Base-by-base conservation (phyloP, 2,329 filamentous ascomycete species). In the Alternaria atra region DNA sequence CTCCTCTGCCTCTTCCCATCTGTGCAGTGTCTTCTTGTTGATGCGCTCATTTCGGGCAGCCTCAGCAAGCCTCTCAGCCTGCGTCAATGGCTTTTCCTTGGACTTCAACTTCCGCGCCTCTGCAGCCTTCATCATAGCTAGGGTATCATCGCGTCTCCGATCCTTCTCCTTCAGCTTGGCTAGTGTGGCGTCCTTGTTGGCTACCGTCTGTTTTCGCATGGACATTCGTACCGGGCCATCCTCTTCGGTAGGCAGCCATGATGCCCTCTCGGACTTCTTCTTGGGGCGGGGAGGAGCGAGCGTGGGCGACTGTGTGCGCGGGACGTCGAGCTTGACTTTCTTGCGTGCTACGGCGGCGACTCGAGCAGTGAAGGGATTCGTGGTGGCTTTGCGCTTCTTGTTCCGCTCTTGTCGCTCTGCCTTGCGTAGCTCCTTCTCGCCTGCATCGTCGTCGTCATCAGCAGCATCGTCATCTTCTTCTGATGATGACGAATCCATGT, bases 1-100 rank as follows among this genome's bases (percentile, higher is more conserved):
- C 80, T 93, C 93, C 80, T 99, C 95, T 6, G 93, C 92, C 77
- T 93, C 91, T 78, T 98, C 94, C 94, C 94, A 98, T 57, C 92
- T 86, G 74, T 94, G 97, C 73, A 97, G 81, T 78, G 91, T 98
- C 84, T 92, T 96, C 69, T 90, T 87, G 78, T 99, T 97, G 71
- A 90, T 85, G 78, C 91, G 90, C 79, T 98, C 95, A 6, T 96
- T 90, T 53, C 89, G 82, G 17, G 90, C 92, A 1, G 94, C 94
- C 79, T 97, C 92, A 29, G 88, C 89, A 29, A 97, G 84, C 37
- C 93, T 87, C 76, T 98, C 90, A 44, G 88, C 92, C 79, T 97
- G 94, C 6, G 93, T 97, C 87, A 97, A 89, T 29, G 90, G 86
- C 60, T 90, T 91, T 55, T 92, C 91, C 79, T 93, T 92, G 65